These are phyloP conservation scores for Cutaneotrichosporon sp. DNA, from an alignment of 1,284 basidiomycete genomes.

Conservation along the genomic window DNA sequence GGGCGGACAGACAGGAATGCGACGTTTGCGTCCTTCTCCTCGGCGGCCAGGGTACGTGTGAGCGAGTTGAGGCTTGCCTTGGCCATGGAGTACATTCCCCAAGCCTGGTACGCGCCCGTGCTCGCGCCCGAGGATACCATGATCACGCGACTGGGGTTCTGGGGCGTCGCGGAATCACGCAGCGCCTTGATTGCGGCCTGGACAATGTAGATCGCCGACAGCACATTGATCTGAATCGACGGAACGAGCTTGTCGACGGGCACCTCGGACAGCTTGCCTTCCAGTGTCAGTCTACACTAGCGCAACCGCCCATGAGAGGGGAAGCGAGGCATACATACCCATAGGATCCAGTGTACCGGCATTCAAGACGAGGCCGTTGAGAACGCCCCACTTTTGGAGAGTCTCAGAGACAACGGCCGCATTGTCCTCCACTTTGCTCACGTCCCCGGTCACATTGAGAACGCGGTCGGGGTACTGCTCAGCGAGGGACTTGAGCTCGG, in stretches of 20 bases:
- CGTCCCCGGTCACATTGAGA: slow-evolving; percentile 45
- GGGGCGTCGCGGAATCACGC: slow-evolving; percentile 34
- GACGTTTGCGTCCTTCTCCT: slow-evolving; percentile 49
- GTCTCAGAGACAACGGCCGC: slow-evolving; percentile 42
- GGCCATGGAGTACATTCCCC: slow-evolving; percentile 51
- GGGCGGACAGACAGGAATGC: slow-evolving; percentile 51
- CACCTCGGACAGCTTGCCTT: slow-evolving; percentile 34
- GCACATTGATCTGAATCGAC: slow-evolving; percentile 51
- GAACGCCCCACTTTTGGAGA: slow-evolving; percentile 45
- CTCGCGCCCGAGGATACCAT: slow-evolving; percentile 54
- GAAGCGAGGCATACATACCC: slow-evolving; percentile 26
- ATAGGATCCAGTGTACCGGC: slow-evolving; percentile 51
- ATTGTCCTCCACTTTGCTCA: slow-evolving; percentile 42
- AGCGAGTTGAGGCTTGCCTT: slow-evolving; percentile 54
- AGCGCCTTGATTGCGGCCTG: slow-evolving; percentile 51
- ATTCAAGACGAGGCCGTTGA: slow-evolving; percentile 53
- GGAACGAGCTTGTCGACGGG: slow-evolving; percentile 21
- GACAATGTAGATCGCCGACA: slow-evolving; percentile 51
- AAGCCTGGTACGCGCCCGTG: slow-evolving; percentile 49
- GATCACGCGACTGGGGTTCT: slow-evolving; percentile 43
- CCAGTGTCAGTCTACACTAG: background rate
- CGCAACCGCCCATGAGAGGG: background rate
- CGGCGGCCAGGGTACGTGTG: slow-evolving; percentile 50
- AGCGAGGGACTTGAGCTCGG: slow-evolving; percentile 44
- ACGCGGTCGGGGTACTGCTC: slow-evolving; percentile 32